A percentile compares a stretch with the other conserved stretches of the same genome.
Conservation (phyloP, 2,329 filamentous ascomycete genomes). For the Cladorrhinum sp. region DNA sequence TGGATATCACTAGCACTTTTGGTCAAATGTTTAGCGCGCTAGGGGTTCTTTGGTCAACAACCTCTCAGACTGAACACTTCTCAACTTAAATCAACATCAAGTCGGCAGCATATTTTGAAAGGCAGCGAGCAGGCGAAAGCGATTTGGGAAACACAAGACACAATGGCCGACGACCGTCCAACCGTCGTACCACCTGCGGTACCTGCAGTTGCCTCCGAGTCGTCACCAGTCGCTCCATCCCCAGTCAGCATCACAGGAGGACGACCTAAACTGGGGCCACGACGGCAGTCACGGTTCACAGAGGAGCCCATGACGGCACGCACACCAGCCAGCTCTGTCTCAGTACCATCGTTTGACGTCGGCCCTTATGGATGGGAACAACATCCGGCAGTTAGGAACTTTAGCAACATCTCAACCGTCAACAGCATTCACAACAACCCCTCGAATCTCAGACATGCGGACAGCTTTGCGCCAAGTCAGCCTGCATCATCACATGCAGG, state of each 20-base stretch:
- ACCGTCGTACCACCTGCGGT: neutral
- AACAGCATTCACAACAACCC: conserved; percentile 9
- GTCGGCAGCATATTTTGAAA: neutral
- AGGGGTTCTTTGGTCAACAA: neutral
- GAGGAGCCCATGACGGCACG: conserved; percentile 30
- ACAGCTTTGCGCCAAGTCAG: neutral
- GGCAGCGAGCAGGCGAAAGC: neutral
- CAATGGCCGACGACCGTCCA: neutral
- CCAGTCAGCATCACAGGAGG: neutral
- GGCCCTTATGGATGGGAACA: neutral
- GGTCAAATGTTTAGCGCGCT: neutral
- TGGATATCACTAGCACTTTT: neutral
- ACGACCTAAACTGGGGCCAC: conserved; percentile 11
- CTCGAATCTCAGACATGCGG: neutral
- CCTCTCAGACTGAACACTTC: neutral
- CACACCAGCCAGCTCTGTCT: conserved; percentile 30
- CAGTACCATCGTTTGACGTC: conserved; percentile 20
- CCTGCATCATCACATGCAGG: neutral
- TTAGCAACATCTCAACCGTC: neutral
- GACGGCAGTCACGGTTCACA: conserved; percentile 27
- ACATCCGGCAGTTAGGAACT: neutral
- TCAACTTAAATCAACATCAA: neutral
- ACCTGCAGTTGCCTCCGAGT: neutral
- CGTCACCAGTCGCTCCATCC: neutral
- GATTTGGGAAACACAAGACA: neutral